Base-by-base conservation (phyloP, 305 asterid species). In the Fraxinus dipetala region DNA sequence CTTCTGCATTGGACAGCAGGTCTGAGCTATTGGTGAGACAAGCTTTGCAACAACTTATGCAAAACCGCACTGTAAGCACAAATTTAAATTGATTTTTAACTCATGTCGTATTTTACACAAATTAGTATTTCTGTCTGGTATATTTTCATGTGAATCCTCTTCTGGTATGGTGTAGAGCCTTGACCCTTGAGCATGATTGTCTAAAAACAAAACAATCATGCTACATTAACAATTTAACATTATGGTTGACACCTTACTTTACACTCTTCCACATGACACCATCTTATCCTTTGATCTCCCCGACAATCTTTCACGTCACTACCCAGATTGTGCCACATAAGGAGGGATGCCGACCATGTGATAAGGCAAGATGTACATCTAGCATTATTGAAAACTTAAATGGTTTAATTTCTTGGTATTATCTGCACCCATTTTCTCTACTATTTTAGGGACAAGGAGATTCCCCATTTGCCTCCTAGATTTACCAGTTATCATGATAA, bases 1-100 rank as follows among this genome's bases (percentile, higher is more conserved):
- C 97, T 87, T 95, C 98, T 75, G 98, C 98, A 36, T 87, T 95
- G 81, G 99, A 95, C 87, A 88, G 93, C 90, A 85, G 88, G 83
- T 93, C 99, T 13, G 99, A 95, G 93, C 77, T 89, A 31, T 76
- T 92, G 89, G 97, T 95, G 80, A 91, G 99, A 81, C 91, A 85
- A 87, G 98, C 98, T 84, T 87, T 95, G 88, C 94, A 93, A 81
- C 90, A 92, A 43, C 86, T 95, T 70, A 87, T 90, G 97, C 91
- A 89, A 82, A 85, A 91, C 67, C 97, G 97, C 40, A 92, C 99
- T 28, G 99, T 95, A 85, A 87, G 92, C 63, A 56, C 16, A 38
- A 14, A 81, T 48, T 51, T 14, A 26, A 59, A 51, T 63, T 78
- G 6, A 45, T 63, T 56, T 76, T 80, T 43, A 36, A 56, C 28